phyloP scores from a whole-genome alignment of 2,329 filamentous ascomycete genomes.

The Cytospora chrysosperma region DNA sequence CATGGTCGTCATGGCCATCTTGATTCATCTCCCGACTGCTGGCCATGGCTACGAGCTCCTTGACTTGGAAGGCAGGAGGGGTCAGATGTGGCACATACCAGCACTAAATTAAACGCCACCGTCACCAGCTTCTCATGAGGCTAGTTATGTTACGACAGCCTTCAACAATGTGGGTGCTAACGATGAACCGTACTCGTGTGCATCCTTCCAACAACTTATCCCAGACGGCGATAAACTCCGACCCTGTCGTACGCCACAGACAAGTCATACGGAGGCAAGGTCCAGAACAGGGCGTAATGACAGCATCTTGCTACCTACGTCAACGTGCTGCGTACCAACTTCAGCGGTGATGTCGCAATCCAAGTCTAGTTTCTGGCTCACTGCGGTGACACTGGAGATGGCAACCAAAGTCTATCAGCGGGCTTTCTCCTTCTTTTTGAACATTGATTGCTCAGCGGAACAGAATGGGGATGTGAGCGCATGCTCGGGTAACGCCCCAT shows the following conservation, averaged over 20 bases:
- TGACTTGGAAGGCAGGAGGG: too few species aligned
- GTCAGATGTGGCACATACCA: too few species aligned
- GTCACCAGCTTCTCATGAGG: too few species aligned
- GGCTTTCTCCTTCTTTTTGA: too few species aligned
- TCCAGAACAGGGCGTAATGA: constrained; percentile 57
- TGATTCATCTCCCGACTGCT: too few species aligned
- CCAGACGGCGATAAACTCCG: constrained; percentile 62
- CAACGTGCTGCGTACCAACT: constrained; percentile 49
- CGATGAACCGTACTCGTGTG: not conserved
- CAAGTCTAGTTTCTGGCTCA: constrained; percentile 68
- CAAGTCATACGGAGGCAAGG: constrained; percentile 36
- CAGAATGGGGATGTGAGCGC: constrained; percentile 62
- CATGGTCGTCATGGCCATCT: too few species aligned
- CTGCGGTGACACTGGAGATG: constrained; percentile 64
- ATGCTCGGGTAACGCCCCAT: constrained; percentile 60
- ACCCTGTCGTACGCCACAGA: too few species aligned
- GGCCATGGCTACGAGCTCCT: too few species aligned
- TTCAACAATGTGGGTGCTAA: constrained; percentile 62
- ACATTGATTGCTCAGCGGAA: too few species aligned
- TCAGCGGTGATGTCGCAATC: constrained; percentile 51
- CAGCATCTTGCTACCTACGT: constrained; percentile 62
- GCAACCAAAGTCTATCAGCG: too few species aligned
- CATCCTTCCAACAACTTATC: constrained; percentile 43
- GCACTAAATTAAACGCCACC: too few species aligned
- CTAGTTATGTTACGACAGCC: constrained; percentile 30